phyloP scores from a whole-genome alignment of 345 rosid species.

The Gossypium raimondii region DNA sequence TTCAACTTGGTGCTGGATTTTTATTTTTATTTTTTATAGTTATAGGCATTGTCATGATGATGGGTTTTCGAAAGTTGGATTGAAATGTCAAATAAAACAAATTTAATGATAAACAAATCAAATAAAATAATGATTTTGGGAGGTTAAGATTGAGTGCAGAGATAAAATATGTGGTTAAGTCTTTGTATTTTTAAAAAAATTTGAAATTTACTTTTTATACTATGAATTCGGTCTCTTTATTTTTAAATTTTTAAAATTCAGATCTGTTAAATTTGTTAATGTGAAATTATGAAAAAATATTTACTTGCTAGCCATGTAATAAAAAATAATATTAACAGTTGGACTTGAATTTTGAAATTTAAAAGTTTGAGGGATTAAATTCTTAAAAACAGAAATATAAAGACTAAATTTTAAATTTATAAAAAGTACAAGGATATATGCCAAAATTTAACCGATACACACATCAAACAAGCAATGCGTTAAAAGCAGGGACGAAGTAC shows the following conservation, averaged over 20 bases:
- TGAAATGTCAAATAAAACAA: not conserved
- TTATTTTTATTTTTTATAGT: not conserved
- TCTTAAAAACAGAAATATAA: too few relatives aligned
- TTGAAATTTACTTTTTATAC: too few relatives aligned
- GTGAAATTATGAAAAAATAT: too few relatives aligned
- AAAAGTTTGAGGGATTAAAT: too few relatives aligned
- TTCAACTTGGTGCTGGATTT: not conserved
- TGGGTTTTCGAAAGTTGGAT: not conserved
- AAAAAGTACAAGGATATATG: too few relatives aligned
- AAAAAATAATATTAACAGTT: too few relatives aligned
- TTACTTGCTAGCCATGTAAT: accelerated
- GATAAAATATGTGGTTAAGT: not conserved
- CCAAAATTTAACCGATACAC: not conserved
- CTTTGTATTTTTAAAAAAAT: too few relatives aligned
- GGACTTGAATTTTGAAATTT: accelerated
- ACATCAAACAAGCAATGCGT: not conserved
- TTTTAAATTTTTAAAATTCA: too few relatives aligned
- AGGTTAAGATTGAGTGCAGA: not conserved
- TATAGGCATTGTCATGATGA: not conserved
- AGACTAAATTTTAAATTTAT: too few relatives aligned
- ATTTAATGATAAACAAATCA: not conserved
- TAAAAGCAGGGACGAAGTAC: not conserved
- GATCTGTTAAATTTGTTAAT: too few relatives aligned
- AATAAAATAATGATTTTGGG: not conserved
- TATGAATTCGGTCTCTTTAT: too few relatives aligned